Evolutionary conservation across 179 eudicot genomes (phyloP).

Genomic region (Monotropa hypopitys): DNA sequence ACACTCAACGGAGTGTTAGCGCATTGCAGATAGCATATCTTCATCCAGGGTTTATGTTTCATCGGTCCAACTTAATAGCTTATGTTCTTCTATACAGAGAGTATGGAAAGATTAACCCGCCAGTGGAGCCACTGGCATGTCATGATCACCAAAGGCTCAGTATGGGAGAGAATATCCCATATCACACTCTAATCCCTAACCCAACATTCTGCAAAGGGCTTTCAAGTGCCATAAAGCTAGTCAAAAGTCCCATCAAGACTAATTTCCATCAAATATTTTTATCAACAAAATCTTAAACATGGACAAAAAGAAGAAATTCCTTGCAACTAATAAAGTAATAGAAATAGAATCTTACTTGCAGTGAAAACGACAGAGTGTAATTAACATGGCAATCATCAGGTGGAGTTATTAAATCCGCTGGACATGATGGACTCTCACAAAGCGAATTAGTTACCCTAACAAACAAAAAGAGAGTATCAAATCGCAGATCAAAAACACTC

Average conservation of each 20-base stretch:
- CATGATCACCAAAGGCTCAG: not conserved
- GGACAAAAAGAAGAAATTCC: not conserved
- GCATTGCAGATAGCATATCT: not conserved
- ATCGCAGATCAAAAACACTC: too few relatives aligned
- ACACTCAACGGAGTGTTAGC: not conserved
- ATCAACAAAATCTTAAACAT: not conserved
- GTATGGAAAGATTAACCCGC: too few relatives aligned
- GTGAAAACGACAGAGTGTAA: constrained; percentile 62
- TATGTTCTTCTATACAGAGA: too few relatives aligned
- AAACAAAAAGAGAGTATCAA: constrained; percentile 11
- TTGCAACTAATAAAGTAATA: not conserved
- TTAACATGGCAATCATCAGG: constrained; percentile 91
- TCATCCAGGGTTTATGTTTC: not conserved
- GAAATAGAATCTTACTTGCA: constrained; percentile 47
- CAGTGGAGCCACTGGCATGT: not conserved
- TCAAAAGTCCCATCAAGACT: not conserved
- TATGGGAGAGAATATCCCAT: too few relatives aligned
- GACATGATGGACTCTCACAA: constrained; percentile 64
- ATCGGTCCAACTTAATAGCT: too few relatives aligned
- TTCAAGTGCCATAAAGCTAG: not conserved
- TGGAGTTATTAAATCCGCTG: constrained; percentile 61
- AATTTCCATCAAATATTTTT: not conserved
- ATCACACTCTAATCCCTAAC: not conserved
- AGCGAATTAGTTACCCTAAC: constrained; percentile 53
- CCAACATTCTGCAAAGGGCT: not conserved